phyloP scores from a whole-genome alignment of 2,329 filamentous ascomycete genomes.

The Colletotrichum echinochloae region DNA sequence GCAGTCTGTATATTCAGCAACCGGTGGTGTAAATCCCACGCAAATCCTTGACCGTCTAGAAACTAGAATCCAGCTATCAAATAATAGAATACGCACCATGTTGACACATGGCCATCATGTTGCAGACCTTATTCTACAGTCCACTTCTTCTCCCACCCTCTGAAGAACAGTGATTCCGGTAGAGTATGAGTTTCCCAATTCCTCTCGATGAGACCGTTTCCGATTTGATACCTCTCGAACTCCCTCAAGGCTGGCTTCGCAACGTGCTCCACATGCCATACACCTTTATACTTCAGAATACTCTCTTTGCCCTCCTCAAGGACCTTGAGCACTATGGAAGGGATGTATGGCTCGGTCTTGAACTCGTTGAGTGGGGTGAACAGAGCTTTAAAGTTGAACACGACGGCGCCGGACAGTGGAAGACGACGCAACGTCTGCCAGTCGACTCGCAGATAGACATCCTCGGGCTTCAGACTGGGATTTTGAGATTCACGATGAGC shows the following conservation, averaged over 20 bases:
- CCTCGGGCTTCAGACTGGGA: conserved; percentile 64
- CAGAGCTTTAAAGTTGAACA: conserved; percentile 90
- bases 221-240: conserved; percentile 75
- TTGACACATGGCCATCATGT: not conserved
- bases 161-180: conserved; percentile 81
- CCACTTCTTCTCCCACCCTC: conserved; percentile 83
- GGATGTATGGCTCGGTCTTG: conserved; percentile 78
- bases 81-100: too few species aligned
- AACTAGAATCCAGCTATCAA: not conserved
- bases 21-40: too few species aligned
- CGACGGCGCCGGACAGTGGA: conserved; percentile 78
- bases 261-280: conserved; percentile 82
- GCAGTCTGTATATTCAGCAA: not conserved
- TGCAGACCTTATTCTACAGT: not conserved
- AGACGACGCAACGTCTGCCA: conserved; percentile 89
- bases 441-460: conserved; percentile 80
- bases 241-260: conserved; percentile 72
- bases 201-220: conserved; percentile 67
- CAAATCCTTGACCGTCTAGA: too few species aligned
- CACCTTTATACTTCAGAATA: conserved; percentile 84
- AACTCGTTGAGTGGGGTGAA: conserved; percentile 82
- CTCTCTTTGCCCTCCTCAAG: conserved; percentile 75
- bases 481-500: conserved; percentile 69
- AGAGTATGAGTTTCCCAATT: conserved; percentile 78
- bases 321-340: conserved; percentile 75